Evolutionary conservation across 768 basidiomycete genomes (phyloP).

Genomic region (Hygrophoropsis aurantiaca): DNA sequence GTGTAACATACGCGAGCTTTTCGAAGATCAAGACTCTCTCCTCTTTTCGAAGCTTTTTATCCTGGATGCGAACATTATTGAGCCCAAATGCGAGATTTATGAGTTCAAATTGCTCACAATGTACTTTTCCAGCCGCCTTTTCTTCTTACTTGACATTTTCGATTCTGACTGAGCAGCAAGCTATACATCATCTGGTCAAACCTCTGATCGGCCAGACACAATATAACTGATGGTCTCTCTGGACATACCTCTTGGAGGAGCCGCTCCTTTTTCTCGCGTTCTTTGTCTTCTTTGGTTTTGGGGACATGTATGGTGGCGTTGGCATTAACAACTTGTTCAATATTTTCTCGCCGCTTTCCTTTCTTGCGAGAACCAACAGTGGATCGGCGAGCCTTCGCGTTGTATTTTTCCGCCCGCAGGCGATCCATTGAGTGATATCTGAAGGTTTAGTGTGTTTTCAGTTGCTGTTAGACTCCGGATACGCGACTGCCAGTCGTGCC

Average conservation of each 20-base stretch:
- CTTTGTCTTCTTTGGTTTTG: slow-evolving; percentile 62
- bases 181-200: slow-evolving; percentile 10
- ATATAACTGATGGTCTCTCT: not conserved
- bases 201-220: slow-evolving; percentile 3
- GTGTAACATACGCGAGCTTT: slow-evolving; percentile 81
- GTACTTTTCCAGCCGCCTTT: slow-evolving; percentile 87
- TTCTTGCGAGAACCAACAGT: slow-evolving; percentile 63
- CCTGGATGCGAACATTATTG: slow-evolving; percentile 42
- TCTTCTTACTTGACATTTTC: slow-evolving; percentile 82
- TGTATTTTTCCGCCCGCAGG: slow-evolving; percentile 39
- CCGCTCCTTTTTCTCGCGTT: slow-evolving; percentile 56
- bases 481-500: too few species aligned
- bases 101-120: slow-evolving; percentile 56
- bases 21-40: slow-evolving; percentile 75
- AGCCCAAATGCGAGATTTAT: not conserved
- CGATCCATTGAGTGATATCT: too few species aligned
- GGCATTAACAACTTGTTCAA: slow-evolving; percentile 36
- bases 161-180: slow-evolving; percentile 52
- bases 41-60: slow-evolving; percentile 91
- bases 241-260: slow-evolving; percentile 58
- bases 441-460: too few species aligned
- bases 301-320: slow-evolving; percentile 59
- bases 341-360: slow-evolving; percentile 44
- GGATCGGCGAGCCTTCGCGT: slow-evolving; percentile 69
- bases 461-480: too few species aligned